Base-by-base conservation (phyloP, 805 yeast species). In the Wickerhamomyces xylosicus region DNA sequence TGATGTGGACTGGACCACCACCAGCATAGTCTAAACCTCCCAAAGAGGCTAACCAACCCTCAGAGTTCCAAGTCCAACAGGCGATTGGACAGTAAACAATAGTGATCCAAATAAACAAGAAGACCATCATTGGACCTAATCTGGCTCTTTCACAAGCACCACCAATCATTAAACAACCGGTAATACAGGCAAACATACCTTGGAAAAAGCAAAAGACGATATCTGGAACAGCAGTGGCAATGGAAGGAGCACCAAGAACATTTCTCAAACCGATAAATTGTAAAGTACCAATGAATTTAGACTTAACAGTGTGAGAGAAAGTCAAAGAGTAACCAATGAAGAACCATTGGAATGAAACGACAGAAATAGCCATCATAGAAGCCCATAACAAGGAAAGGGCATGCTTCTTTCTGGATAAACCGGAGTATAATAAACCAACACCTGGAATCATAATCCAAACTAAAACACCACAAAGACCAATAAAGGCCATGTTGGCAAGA, bases 381-480 rank as follows among this genome's bases (percentile, higher is more conserved):
- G 95, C 92, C 97, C 97, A 92, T 38, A 92, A 65, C 38, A 92
- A 68, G 7, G 97, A 85, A 40, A 92, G 66, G n/a, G 97, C 95
- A 54, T 92, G 97, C 62, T 89, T 85, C 62, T 90, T 90, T 62
- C 98, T 78, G 14, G 95, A 79, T 45, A 92, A 66, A 48, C 98
- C 98, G 28, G 95, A 85, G 63, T 90, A 90, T 46, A 90, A 67
- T 40, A 92, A 64, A 44, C 97, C 98, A 38, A 92, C 80, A 45
- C 98, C 98, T 29, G 97, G 97, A 50, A 87, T 64, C 96, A 90
- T 92, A 52, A 90, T 77, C 87, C 94, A 89, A 44, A 90, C 97
- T 42, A 92, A 69, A 18, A 74, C 79, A 8, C 77, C 79, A n/a
- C 85, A 71, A 5, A 74, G 71, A 58, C 79, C 85, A 41, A 86